phyloP scores from a whole-genome alignment of 116 monocot species.

The Cymodocea nodosa region DNA sequence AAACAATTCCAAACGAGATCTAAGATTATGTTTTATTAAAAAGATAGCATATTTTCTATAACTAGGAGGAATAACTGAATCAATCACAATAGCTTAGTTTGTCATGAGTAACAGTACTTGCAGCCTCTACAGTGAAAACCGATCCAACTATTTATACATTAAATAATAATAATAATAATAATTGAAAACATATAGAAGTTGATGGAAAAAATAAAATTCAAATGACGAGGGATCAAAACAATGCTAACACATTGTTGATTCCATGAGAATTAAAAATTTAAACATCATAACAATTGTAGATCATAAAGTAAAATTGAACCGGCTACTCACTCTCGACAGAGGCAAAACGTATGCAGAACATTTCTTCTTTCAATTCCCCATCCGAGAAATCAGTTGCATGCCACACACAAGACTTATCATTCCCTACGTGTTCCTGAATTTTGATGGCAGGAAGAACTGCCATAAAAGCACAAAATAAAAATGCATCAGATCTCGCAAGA shows the following conservation, averaged over 20 bases:
- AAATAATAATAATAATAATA: too few relatives aligned
- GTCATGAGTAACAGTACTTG: too few relatives aligned
- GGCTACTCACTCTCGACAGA: slow-evolving; percentile 75
- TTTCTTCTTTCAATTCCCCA: slow-evolving; percentile 90
- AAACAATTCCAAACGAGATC: too few relatives aligned
- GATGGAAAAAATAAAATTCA: too few relatives aligned
- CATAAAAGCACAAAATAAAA: slow-evolving; percentile 3
- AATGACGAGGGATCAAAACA: too few relatives aligned
- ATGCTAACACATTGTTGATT: background rate
- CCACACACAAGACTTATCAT: slow-evolving; percentile 96
- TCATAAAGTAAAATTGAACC: background rate
- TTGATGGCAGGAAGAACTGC: slow-evolving; percentile 58
- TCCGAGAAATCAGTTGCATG: slow-evolving; percentile 91
- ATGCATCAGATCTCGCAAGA: background rate
- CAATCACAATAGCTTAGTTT: too few relatives aligned
- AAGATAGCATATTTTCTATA: too few relatives aligned
- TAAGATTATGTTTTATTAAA: too few relatives aligned
- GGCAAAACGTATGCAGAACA: slow-evolving; percentile 86
- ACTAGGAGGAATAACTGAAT: too few relatives aligned
- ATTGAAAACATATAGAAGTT: too few relatives aligned
- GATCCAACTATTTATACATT: too few relatives aligned
- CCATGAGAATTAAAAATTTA: background rate
- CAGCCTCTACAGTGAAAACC: too few relatives aligned
- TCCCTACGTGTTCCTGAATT: slow-evolving; percentile 88
- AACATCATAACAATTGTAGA: background rate